A percentile compares a stretch with the other conserved stretches of the same genome.
These are phyloP conservation scores for Talaromyces sp. DNA, from an alignment of 2,329 filamentous ascomycete species.

Conservation along the genomic window DNA sequence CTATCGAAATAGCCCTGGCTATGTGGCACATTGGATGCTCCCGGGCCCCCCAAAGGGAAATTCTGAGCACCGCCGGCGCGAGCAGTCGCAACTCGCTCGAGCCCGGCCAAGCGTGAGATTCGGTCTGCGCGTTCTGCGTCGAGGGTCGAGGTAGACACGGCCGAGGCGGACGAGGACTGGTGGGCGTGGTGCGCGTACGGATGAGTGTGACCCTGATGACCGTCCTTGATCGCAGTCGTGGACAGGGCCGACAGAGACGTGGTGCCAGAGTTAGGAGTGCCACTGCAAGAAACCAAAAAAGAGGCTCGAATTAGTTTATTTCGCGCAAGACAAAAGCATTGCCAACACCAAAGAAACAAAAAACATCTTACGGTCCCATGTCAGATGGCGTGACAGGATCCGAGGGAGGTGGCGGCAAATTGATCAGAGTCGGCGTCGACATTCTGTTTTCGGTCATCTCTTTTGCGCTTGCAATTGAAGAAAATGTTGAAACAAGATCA, in stretches of 20 bases:
- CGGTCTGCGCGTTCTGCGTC: conserved; percentile 92
- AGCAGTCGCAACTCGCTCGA: conserved; percentile 78
- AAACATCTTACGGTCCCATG: conserved; percentile 65
- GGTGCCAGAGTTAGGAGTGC: conserved; percentile 87
- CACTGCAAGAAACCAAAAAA: conserved; percentile 46
- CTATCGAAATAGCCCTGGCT: conserved; percentile 76
- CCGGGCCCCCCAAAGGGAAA: conserved; percentile 13
- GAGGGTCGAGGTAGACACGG: conserved; percentile 64
- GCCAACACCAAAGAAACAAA: conserved; percentile 12
- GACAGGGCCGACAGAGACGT: conserved; percentile 88
- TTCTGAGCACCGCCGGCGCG: conserved; percentile 45
- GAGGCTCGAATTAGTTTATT: conserved; percentile 1
- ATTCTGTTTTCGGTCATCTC: conserved; percentile 17
- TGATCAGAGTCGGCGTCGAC: conserved; percentile 66
- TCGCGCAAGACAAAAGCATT: not conserved
- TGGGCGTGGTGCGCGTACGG: conserved; percentile 50
- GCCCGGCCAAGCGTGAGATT: conserved; percentile 88
- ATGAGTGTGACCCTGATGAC: conserved; percentile 75
- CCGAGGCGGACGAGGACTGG: conserved; percentile 54
- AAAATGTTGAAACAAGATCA: not conserved
- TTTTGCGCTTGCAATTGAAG: not conserved
- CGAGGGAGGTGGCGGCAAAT: conserved; percentile 75
- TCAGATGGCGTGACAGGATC: conserved; percentile 84
- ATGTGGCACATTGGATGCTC: conserved; percentile 31
- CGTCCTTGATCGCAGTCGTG: conserved; percentile 94